phyloP scores from a whole-genome alignment of 2,329 filamentous ascomycete species.

The Cladosporium sp. region DNA sequence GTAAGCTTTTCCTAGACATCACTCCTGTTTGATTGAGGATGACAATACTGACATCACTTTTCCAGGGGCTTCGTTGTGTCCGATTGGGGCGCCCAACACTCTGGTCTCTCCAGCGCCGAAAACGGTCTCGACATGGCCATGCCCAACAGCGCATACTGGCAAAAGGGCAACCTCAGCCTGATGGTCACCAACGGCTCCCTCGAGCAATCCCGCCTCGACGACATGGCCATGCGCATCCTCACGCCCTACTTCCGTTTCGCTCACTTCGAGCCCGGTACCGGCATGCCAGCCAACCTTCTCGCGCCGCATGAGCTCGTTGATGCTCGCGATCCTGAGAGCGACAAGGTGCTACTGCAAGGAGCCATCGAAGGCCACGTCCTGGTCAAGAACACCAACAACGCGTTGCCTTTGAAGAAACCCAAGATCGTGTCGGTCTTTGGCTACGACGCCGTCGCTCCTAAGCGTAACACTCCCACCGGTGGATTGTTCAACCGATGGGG shows the following conservation, averaged over 20 bases:
- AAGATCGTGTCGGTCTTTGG: conserved; percentile 53
- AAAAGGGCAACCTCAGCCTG: conserved; percentile 27
- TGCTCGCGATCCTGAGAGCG: conserved; percentile 52
- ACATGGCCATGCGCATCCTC: conserved; percentile 37
- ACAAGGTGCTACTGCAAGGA: conserved; percentile 52
- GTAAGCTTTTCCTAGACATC: background rate
- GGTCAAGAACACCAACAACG: conserved; percentile 58
- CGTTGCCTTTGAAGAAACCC: conserved; percentile 54
- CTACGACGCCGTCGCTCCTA: conserved; percentile 28
- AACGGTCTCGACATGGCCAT: conserved; percentile 36
- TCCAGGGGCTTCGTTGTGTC: conserved; percentile 47
- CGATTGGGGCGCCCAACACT: conserved; percentile 46
- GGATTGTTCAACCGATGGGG: conserved; percentile 9
- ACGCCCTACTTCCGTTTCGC: conserved; percentile 28
- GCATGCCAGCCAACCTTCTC: conserved; percentile 3
- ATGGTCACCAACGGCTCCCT: conserved; percentile 38
- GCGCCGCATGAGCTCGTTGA: conserved; percentile 54
- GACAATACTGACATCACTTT: background rate
- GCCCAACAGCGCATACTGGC: conserved; percentile 26
- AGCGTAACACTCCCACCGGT: conserved; percentile 6
- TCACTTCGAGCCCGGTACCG: conserved; percentile 27
- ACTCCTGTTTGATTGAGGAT: no score
- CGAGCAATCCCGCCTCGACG: conserved; percentile 33
- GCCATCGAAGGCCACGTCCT: conserved; percentile 58
- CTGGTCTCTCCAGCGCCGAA: conserved; percentile 29